phyloP scores from a whole-genome alignment of 345 rosid genomes.

The Carallia brachiata region DNA sequence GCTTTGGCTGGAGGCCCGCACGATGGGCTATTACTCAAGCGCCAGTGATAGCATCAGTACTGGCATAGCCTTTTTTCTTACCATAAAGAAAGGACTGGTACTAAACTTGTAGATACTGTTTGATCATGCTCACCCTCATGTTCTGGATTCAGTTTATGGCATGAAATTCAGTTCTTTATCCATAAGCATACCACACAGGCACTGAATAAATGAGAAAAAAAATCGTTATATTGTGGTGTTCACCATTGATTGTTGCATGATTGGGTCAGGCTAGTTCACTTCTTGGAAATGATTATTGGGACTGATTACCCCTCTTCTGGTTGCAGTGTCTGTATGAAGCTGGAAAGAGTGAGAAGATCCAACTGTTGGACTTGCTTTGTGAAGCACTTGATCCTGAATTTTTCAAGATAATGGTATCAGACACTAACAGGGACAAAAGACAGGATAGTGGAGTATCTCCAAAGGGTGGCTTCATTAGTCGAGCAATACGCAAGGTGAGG shows the following conservation, averaged over 20 bases:
- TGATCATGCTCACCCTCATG: no score
- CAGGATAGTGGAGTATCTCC: conserved; percentile 21
- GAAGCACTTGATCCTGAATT: conserved; percentile 82
- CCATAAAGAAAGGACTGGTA: no score
- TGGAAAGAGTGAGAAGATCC: conserved; percentile 56
- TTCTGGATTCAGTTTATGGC: no score
- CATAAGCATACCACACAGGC: no score
- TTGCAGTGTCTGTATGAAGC: conserved; percentile 77
- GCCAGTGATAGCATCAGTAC: no score
- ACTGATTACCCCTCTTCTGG: conserved; percentile 12
- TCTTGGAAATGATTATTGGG: conserved; percentile 19
- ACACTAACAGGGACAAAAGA: conserved; percentile 17
- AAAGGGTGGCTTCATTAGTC: conserved; percentile 41
- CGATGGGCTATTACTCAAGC: no score
- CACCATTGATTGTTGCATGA: conserved; percentile 2
- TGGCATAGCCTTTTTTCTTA: no score
- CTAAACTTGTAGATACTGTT: no score
- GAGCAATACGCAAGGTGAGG: conserved; percentile 63
- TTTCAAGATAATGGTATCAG: conserved; percentile 33
- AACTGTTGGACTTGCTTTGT: conserved; percentile 71
- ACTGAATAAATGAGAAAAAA: no score
- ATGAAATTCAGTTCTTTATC: no score
- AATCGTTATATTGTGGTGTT: neutral
- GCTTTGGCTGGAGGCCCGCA: no score
- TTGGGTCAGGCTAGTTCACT: conserved; percentile 7